These are phyloP conservation scores for Solanum virginianum DNA, from an alignment of 257 asterid species.

Conservation along the genomic window DNA sequence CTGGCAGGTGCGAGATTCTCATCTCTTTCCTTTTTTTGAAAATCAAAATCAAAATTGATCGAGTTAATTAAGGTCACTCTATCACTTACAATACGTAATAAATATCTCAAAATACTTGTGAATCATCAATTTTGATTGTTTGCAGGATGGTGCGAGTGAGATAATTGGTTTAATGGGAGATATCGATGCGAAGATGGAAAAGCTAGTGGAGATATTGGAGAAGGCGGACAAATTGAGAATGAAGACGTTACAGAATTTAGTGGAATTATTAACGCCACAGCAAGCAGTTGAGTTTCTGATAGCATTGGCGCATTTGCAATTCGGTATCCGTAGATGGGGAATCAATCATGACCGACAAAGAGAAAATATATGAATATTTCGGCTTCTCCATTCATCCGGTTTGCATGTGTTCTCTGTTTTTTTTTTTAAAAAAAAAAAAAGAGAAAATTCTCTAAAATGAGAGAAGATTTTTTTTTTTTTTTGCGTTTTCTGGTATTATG, in stretches of 20 bases:
- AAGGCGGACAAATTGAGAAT: conserved; percentile 60
- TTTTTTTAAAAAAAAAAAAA: neutral
- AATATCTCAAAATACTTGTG: neutral
- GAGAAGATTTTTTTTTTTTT: neutral
- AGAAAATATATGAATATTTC: neutral
- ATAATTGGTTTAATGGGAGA: conserved; percentile 16
- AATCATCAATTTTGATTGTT: neutral
- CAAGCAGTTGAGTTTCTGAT: conserved; percentile 70
- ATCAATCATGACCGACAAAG: conserved; percentile 35
- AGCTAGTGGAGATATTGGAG: conserved; percentile 28
- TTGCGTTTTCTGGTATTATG: neutral
- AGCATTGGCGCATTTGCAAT: conserved; percentile 55
- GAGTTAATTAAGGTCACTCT: neutral
- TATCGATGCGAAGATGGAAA: conserved; percentile 26
- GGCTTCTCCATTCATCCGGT: neutral
- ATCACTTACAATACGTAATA: neutral
- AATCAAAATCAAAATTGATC: too few species aligned
- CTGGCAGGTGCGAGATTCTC: conserved; percentile 58
- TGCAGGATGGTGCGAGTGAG: conserved; percentile 51
- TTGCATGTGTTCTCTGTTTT: neutral
- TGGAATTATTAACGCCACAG: conserved; percentile 49
- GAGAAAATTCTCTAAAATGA: neutral
- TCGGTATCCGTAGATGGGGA: conserved; percentile 73
- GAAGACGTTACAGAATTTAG: conserved; percentile 39
- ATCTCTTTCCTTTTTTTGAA: neutral